Conservation (phyloP, 208 protist genomes). For the Blastocrithidia nonstop region DNA sequence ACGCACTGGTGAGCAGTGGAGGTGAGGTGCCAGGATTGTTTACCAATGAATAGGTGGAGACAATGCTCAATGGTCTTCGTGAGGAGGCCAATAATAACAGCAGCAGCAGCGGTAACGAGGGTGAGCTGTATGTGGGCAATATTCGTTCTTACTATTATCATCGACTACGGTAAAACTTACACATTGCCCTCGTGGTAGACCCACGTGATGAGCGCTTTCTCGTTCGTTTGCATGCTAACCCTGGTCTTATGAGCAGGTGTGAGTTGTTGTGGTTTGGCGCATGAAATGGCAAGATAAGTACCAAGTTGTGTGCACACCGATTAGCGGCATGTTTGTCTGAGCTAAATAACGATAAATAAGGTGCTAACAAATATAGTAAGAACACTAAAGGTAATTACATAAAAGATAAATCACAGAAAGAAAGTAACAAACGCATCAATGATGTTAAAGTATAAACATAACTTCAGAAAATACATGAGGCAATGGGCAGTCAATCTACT, state of each 20-base stretch:
- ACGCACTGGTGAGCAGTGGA: constrained; percentile 76
- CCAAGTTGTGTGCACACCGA: constrained; percentile 64
- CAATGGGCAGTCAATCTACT: too few species aligned
- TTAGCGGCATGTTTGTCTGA: constrained; percentile 52
- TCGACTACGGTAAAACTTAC: constrained; percentile 84
- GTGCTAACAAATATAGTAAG: not conserved
- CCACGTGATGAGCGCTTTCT: constrained; percentile 78
- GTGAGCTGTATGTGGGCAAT: constrained; percentile 4
- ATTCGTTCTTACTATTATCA: constrained; percentile 75
- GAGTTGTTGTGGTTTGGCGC: constrained; percentile 90
- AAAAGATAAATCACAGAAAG: not conserved
- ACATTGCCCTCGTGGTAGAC: constrained; percentile 91
- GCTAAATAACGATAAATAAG: constrained; percentile 9
- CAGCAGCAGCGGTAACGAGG: constrained; percentile 44
- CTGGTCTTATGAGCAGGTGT: constrained; percentile 88
- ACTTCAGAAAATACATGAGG: constrained; percentile 70
- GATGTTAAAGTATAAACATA: constrained; percentile 42
- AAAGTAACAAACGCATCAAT: constrained; percentile 13
- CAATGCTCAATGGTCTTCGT: constrained; percentile 81
- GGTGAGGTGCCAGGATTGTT: constrained; percentile 82
- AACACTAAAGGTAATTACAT: too few species aligned
- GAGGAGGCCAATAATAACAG: constrained; percentile 78
- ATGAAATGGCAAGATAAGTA: constrained; percentile 81
- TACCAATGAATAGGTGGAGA: constrained; percentile 91
- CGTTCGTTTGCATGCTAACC: constrained; percentile 86